These are phyloP conservation scores for Chrysosphaeria jannelii DNA, from an alignment of 2,329 filamentous ascomycete species.

Conservation along the genomic window DNA sequence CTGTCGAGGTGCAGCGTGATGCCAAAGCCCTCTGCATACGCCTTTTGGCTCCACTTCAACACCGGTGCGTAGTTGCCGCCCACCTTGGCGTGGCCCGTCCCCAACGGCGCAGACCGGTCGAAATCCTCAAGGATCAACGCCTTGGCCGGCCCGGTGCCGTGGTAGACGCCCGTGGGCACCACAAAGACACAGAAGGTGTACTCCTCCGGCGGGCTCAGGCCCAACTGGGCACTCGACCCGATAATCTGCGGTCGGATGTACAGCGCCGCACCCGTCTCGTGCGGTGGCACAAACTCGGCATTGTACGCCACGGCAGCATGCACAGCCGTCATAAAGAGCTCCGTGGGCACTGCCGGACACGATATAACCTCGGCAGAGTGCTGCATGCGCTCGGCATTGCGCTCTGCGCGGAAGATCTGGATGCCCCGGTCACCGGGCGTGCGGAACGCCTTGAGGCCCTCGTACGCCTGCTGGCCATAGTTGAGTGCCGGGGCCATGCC, in stretches of 20 bases:
- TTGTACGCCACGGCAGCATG: conserved; percentile 64
- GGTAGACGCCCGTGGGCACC: conserved; percentile 77
- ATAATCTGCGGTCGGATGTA: conserved; percentile 79
- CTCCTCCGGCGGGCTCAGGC: conserved; percentile 62
- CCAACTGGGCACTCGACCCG: conserved; percentile 63
- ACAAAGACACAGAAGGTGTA: conserved; percentile 82
- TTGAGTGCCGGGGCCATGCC: conserved; percentile 89
- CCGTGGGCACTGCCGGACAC: conserved; percentile 49
- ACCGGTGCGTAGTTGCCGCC: conserved; percentile 93
- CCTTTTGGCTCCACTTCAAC: conserved; percentile 58
- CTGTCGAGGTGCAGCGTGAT: conserved; percentile 88
- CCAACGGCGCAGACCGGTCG: conserved; percentile 73
- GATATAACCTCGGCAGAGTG: conserved; percentile 61
- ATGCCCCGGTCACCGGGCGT: conserved; percentile 36
- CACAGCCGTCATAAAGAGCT: conserved; percentile 46
- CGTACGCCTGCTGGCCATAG: conserved; percentile 93
- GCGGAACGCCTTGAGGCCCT: conserved; percentile 94
- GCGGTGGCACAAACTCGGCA: conserved; percentile 70
- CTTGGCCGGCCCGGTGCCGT: conserved; percentile 65
- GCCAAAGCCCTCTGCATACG: conserved; percentile 51
- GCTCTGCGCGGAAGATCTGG: conserved; percentile 61
- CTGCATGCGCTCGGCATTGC: conserved; percentile 62
- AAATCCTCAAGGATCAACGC: conserved; percentile 77
- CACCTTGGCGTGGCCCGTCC: conserved; percentile 74
- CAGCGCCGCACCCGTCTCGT: conserved; percentile 68